Base-by-base conservation (phyloP, 192 early-diverging fungal genomes). In the Phycomyces nitens region DNA sequence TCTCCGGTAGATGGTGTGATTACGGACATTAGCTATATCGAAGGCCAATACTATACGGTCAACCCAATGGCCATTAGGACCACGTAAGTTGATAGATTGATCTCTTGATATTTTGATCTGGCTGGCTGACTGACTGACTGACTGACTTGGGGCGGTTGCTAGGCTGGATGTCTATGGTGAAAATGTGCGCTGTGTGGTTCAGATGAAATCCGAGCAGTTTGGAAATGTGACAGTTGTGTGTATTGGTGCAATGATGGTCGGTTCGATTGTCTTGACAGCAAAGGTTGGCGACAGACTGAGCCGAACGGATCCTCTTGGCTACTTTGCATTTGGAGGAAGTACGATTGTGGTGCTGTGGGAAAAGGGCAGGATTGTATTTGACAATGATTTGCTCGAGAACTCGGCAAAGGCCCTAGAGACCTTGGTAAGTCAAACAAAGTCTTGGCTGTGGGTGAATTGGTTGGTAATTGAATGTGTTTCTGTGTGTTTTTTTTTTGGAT, bases 211-310 rank as follows among this genome's bases (percentile, higher is more conserved):
- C 6, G 67, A 73, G 1, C 76, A 82, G 34, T 89, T 89, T 75
- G 92, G 92, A 7, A 80, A 73, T 10, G 84, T 94, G 5, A 86
- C 89, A 0, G 80, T 80, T 76, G 82, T 88, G 0, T 72, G 77
- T 51, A 85, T 94, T 60, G 92, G 92, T 16, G 89, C 91, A 18
- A 92, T 94, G 89, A 84, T 94, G 86, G 91, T 94, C 1, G 92
- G 92, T 8, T 87, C 86, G 11, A 89, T 91, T 43, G 64, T 84
- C 6, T 50, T 87, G 29, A 92, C 89, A 1, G 64, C 61, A 5
- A 49, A 53, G 11, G 62, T 34, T 21, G 77, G 76, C 1, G 43
- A 56, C 3, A 22, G 64, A 2, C 76, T 86, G 7, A 71, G 79
- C 58, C 65, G 91, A 50, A 78, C 82, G 62, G 92, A 94, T 65